Percentiles rank a stretch among this genome's conserved stretches.
phyloP scores from a whole-genome alignment of 148 eudicot species.

The Tetragonia tetragonoides region DNA sequence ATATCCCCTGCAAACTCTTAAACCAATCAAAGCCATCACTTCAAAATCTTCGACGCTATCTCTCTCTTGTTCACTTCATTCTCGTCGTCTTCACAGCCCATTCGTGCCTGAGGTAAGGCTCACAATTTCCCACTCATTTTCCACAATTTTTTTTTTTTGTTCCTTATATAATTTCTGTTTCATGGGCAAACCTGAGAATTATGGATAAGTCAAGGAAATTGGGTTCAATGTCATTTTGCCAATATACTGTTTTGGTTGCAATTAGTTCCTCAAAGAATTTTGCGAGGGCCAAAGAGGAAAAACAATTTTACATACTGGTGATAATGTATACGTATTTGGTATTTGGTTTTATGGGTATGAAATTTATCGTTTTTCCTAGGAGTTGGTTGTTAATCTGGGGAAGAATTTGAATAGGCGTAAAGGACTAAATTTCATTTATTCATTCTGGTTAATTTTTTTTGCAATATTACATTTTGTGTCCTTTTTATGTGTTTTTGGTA shows the following conservation, averaged over 20 bases:
- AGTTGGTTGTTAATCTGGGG: background rate
- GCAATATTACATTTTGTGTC: background rate
- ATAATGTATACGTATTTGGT: background rate
- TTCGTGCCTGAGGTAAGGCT: conserved; percentile 64
- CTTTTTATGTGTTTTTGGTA: background rate
- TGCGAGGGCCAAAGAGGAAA: background rate
- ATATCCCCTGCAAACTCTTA: conserved; percentile 10
- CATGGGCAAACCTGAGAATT: background rate
- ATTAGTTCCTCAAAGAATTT: background rate
- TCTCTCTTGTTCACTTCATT: conserved; percentile 15
- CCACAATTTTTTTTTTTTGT: background rate
- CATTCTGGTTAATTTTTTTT: background rate
- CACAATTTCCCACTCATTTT: background rate
- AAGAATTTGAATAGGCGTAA: background rate
- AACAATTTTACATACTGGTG: background rate
- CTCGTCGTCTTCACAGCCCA: conserved; percentile 32
- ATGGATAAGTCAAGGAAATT: background rate
- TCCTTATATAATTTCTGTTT: background rate
- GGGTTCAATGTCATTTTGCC: background rate
- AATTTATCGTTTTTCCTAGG: background rate
- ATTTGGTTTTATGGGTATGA: background rate
- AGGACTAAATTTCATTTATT: too few species aligned
- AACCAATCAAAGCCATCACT: conserved; percentile 28
- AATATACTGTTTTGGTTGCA: background rate
- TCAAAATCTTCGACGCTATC: conserved; percentile 30